These are phyloP conservation scores for Rhodomyrtus psidioides DNA, from an alignment of 441 rosid genomes.

Conservation along the genomic window DNA sequence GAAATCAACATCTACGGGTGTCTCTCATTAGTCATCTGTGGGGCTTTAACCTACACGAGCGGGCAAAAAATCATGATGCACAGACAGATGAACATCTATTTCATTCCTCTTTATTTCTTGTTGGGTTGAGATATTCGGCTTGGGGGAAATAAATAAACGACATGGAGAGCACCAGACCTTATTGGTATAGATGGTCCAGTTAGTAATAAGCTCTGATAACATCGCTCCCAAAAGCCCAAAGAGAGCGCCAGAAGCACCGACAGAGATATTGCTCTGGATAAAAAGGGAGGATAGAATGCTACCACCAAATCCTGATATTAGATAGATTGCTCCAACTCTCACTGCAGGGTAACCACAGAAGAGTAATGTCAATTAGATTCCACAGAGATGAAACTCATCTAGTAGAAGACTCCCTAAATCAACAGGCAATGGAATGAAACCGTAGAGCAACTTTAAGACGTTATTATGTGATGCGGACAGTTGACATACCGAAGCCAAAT, in stretches of 20 bases:
- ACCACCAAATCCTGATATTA: neutral
- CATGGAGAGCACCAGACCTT: neutral
- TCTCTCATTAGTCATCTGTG: neutral
- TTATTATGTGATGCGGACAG: neutral
- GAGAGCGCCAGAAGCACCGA: neutral
- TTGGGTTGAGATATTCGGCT: neutral
- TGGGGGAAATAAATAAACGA: neutral
- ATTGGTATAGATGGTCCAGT: neutral
- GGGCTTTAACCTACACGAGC: neutral
- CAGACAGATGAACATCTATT: neutral
- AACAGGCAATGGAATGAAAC: neutral
- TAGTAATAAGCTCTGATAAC: neutral
- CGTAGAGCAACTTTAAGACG: neutral
- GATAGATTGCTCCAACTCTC: neutral
- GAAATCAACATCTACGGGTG: neutral
- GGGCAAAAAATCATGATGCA: neutral
- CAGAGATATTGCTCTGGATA: neutral
- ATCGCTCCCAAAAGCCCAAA: neutral
- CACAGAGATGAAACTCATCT: neutral
- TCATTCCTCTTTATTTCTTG: neutral
- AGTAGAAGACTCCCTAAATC: neutral
- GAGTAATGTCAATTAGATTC: neutral
- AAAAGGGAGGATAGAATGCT: neutral
- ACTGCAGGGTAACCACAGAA: neutral
- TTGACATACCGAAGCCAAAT: neutral